Conservation (phyloP, 257 asterid species). For the Lantana camara region DNA sequence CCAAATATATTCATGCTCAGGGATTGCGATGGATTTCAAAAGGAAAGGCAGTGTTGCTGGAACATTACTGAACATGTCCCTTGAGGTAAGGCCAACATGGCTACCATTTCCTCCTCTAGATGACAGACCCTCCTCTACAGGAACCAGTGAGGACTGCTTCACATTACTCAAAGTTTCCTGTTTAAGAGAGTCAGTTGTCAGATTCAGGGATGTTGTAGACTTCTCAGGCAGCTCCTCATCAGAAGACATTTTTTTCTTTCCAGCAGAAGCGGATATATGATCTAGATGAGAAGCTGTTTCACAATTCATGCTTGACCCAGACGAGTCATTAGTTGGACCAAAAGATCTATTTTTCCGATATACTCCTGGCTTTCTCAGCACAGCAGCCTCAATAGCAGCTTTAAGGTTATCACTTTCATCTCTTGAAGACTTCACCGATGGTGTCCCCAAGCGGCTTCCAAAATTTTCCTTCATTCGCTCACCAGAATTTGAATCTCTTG, state of each 20-base stretch:
- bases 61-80: conserved; percentile 40
- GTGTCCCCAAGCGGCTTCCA: conserved; percentile 54
- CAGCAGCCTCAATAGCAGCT: conserved; percentile 91
- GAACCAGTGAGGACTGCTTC: conserved; percentile 40
- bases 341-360: conserved; percentile 54
- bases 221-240: conserved; percentile 51
- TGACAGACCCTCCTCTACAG: conserved; percentile 43
- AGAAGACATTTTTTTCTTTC: conserved; percentile 38
- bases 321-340: conserved; percentile 53
- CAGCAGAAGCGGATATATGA: conserved; percentile 38
- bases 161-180: conserved; percentile 37
- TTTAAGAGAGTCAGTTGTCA: conserved; percentile 41
- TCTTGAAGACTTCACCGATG: conserved; percentile 52
- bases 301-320: conserved; percentile 38
- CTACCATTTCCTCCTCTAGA: conserved; percentile 43
- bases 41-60: conserved; percentile 42
- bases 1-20: conserved; percentile 82
- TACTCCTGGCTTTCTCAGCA: conserved; percentile 76
- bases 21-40: conserved; percentile 55
- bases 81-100: conserved; percentile 34
- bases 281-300: conserved; percentile 48
- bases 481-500: conserved; percentile 48
- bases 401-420: conserved; percentile 62
- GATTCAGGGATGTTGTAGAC: conserved; percentile 30
- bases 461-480: conserved; percentile 57